Conservation (phyloP, 495 filamentous ascomycete species). For the Xylaria cubensis region DNA sequence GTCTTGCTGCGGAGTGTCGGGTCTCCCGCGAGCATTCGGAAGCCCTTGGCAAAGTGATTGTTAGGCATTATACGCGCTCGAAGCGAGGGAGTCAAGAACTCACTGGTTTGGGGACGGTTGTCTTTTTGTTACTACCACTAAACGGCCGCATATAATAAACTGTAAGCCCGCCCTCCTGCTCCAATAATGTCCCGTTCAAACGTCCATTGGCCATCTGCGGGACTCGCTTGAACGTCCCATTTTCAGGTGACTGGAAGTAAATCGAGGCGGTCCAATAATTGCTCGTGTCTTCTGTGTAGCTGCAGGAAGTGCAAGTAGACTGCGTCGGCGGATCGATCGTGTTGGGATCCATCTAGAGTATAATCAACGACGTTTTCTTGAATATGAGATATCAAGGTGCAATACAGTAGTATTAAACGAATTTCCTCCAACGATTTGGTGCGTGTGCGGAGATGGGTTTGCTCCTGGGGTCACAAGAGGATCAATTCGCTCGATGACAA, state of each 20-base stretch:
- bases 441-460: conserved; percentile 46
- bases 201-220: conserved; percentile 45
- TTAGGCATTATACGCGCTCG: not conserved
- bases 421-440: conserved; percentile 49
- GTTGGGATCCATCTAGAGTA: conserved; percentile 43
- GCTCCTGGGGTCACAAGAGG: conserved; percentile 47
- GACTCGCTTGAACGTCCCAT: conserved; percentile 51
- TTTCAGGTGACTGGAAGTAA: conserved; percentile 51
- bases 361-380: not conserved
- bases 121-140: conserved; percentile 43
- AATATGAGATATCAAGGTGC: not conserved
- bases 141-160: conserved; percentile 54
- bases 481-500: conserved; percentile 48
- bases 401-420: conserved; percentile 45
- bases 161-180: conserved; percentile 52
- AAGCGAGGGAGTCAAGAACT: not conserved
- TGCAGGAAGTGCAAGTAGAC: conserved; percentile 49
- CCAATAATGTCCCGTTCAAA: conserved; percentile 41
- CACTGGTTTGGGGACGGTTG: conserved; percentile 40
- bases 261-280: conserved; percentile 57
- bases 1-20: conserved; percentile 55
- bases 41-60: conserved; percentile 59
- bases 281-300: conserved; percentile 44
- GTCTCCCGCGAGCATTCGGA: conserved; percentile 78
- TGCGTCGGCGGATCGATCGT: conserved; percentile 42